Base-by-base conservation (phyloP, 495 filamentous ascomycete species). In the Penicillium cataractarum region DNA sequence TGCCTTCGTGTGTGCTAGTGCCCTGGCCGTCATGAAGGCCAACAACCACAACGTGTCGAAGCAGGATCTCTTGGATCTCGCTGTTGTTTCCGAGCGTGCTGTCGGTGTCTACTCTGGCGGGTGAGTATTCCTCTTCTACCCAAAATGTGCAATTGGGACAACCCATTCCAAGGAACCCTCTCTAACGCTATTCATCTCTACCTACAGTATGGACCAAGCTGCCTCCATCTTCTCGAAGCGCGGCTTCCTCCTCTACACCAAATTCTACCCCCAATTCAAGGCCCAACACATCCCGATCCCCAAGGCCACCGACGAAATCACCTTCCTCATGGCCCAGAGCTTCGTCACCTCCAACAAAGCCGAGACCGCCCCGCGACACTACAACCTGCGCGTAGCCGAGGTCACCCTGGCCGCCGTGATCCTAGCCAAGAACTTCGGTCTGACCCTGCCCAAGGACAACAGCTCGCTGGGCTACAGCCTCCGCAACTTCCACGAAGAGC, bases 21-120 rank as follows among this genome's bases (percentile, higher is more conserved):
- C 93, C 6, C 79, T 99, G 65, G 93, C 96, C 3, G 89, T 93
- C 22, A 85, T 97, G 84, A 86, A 85, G 61, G 92, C 92, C 50
- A 96, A 97, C 73, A 91, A 93, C 42, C 89, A 91, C 72, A 74
- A 86, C 52, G 87, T 98, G 35, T 87, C 94, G 71, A 97, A 97
- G 81, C 93, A 88, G 62, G 89, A 95, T 66, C 75, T 99, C 51
- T 87, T 93, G 1, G 92, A 97, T 70, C 80, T 98, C 37, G 92
- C 95, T 17, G 92, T 99, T 57, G 93, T 97, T 15, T 95, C 92
- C 42, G 95, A 99, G 78, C 84, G 96, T 29, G 90, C 92, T 15
- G 96, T 97, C 6, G 95, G 95, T 31, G 96, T 99, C 42, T 97
- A 97, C 74, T 96, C 93, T 6, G 95, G 95, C 71, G 95, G 93